Evolutionary conservation across 768 basidiomycete genomes (phyloP).

Genomic region (Auriscalpium vulgare): DNA sequence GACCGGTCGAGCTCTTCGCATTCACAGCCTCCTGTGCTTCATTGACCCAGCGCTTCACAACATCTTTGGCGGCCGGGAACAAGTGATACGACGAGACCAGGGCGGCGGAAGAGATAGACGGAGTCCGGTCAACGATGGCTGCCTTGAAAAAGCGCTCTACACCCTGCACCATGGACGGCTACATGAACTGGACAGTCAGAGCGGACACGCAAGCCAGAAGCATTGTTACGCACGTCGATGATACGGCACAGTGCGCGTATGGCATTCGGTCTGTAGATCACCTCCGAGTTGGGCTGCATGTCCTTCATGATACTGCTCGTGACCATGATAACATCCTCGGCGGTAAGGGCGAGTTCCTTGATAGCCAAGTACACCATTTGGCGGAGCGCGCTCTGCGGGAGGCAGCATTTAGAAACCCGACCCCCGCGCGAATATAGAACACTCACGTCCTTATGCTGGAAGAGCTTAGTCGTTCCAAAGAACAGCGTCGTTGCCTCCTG

Average conservation of each 20-base stretch:
- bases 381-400: constrained; percentile 74
- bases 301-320: constrained; percentile 99
- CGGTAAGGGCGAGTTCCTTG: constrained; percentile 92
- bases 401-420: neutral
- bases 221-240: constrained; percentile 72
- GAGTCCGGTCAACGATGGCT: constrained; percentile 94
- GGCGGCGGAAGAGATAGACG: constrained; percentile 92
- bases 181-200: constrained; percentile 1
- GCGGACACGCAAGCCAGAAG: neutral
- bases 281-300: constrained; percentile 98
- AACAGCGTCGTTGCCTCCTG: constrained; percentile 97
- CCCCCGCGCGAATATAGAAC: too few species aligned
- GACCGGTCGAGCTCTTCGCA: constrained; percentile 68
- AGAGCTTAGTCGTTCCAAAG: constrained; percentile 98
- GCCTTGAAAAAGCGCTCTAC: constrained; percentile 99
- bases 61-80: constrained; percentile 87
- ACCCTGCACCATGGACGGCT: constrained; percentile 99
- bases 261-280: constrained; percentile 96
- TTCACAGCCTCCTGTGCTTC: constrained; percentile 96
- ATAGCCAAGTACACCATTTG: constrained; percentile 99
- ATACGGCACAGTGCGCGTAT: constrained; percentile 94
- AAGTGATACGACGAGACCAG: constrained; percentile 97
- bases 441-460: constrained; percentile 98
- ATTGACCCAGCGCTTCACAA: constrained; percentile 99
- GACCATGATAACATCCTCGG: constrained; percentile 99